Percentiles rank a stretch among this genome's conserved stretches.
Evolutionary conservation across 1,284 basidiomycete genomes (phyloP).

Genomic region (Naganishia albida): DNA sequence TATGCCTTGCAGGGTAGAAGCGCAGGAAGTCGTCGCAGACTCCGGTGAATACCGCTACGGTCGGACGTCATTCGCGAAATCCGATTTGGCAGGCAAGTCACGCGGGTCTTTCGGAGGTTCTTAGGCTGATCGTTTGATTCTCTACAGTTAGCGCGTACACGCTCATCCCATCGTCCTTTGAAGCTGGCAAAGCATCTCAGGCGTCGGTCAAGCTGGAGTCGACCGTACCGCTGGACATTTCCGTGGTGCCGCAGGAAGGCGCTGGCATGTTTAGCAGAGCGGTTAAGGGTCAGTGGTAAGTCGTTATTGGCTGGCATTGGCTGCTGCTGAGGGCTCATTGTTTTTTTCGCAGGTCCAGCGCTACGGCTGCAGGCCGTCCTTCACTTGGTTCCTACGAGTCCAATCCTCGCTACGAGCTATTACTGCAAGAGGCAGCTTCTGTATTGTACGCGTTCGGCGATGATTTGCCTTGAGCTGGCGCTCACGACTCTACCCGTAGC

Average conservation of each 20-base stretch:
- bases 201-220: slow-evolving; percentile 69
- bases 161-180: slow-evolving; percentile 77
- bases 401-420: slow-evolving; percentile 71
- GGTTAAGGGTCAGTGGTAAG: slow-evolving; percentile 69
- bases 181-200: slow-evolving; percentile 66
- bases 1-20: slow-evolving; percentile 54
- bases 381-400: slow-evolving; percentile 63
- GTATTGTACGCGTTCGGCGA: slow-evolving; percentile 62
- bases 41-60: slow-evolving; percentile 84
- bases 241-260: slow-evolving; percentile 67
- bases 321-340: neutral
- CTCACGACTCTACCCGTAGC: slow-evolving; percentile 15
- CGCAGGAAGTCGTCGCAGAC: slow-evolving; percentile 68
- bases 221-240: slow-evolving; percentile 56
- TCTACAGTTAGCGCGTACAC: slow-evolving; percentile 74
- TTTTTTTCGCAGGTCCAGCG: slow-evolving; percentile 56
- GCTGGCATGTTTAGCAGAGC: slow-evolving; percentile 82
- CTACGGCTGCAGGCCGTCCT: slow-evolving; percentile 66
- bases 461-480: neutral
- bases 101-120: neutral
- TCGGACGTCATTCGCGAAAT: slow-evolving; percentile 61
- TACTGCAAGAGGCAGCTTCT: slow-evolving; percentile 60
- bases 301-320: slow-evolving; percentile 32
- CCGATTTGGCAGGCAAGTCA: slow-evolving; percentile 61
- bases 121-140: neutral